A percentile compares a stretch with the other conserved stretches of the same genome.
Conservation (phyloP, 2,329 filamentous ascomycete genomes). For the Fusarium brachygibbosum region DNA sequence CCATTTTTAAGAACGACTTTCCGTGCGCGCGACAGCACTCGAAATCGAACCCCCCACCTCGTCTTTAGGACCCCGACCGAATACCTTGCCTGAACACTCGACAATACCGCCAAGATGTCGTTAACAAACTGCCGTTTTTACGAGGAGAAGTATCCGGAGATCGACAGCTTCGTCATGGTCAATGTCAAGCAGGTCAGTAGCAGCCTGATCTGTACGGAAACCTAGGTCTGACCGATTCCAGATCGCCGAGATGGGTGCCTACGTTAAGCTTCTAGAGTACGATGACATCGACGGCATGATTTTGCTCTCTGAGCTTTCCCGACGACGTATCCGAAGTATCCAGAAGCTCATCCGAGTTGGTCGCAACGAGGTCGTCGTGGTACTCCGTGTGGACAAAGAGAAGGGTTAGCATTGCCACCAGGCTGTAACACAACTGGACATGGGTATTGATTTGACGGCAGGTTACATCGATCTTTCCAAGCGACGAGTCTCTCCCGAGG, state of each 20-base stretch:
- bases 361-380: slow-evolving; percentile 97
- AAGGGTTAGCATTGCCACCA: slow-evolving; percentile 73
- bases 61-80: slow-evolving; percentile 44
- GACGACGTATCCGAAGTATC: slow-evolving; percentile 97
- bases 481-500: slow-evolving; percentile 95
- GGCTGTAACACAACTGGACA: slow-evolving; percentile 39
- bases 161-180: slow-evolving; percentile 99
- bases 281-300: slow-evolving; percentile 99
- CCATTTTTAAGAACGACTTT: slow-evolving; percentile 33
- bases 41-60: slow-evolving; percentile 53
- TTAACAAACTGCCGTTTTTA: slow-evolving; percentile 98
- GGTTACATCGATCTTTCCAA: slow-evolving; percentile 98
- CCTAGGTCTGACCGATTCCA: slow-evolving; percentile 55
- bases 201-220: slow-evolving; percentile 23
- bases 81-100: slow-evolving; percentile 37
- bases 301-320: slow-evolving; percentile 94
- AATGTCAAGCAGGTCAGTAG: slow-evolving; percentile 92
- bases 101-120: slow-evolving; percentile 79
- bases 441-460: slow-evolving; percentile 45
- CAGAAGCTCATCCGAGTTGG: slow-evolving; percentile 99
- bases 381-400: slow-evolving; percentile 98
- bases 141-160: slow-evolving; percentile 93
- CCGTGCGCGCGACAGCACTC: slow-evolving; percentile 45
- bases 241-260: slow-evolving; percentile 99
- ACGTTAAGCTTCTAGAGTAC: slow-evolving; percentile 99